These are phyloP conservation scores for Pichia sp. DNA, from an alignment of 1,139 yeast genomes.

Conservation along the genomic window DNA sequence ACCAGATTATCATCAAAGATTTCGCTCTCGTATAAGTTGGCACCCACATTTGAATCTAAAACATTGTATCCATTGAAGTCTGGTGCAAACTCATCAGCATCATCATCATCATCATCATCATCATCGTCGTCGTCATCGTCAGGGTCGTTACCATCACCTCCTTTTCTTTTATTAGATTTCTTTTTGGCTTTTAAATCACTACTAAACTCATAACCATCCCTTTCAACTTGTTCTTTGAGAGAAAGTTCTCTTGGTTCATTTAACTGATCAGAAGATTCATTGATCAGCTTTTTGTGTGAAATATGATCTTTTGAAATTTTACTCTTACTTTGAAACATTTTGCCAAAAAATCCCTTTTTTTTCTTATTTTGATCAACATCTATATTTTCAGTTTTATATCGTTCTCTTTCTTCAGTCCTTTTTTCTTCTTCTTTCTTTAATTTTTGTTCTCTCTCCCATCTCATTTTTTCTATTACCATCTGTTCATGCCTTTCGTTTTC, in stretches of 20 bases:
- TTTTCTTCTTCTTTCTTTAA: slow-evolving; percentile 8
- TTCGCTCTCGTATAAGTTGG: background rate
- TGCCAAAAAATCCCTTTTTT: slow-evolving; percentile 13
- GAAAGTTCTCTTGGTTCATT: slow-evolving; percentile 2
- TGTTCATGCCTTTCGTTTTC: slow-evolving; percentile 10
- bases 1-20: background rate
- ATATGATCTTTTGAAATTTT: slow-evolving; percentile 20
- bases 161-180: background rate
- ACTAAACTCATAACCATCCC: slow-evolving; percentile 9
- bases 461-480: slow-evolving; percentile 4
- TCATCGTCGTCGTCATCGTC: background rate
- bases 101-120: slow-evolving; percentile 1
- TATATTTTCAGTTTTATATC: slow-evolving; percentile 7
- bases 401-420: slow-evolving; percentile 12
- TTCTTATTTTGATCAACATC: background rate
- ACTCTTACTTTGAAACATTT: slow-evolving; percentile 17
- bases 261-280: background rate
- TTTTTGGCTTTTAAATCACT: background rate
- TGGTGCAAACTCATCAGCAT: slow-evolving; percentile 1
- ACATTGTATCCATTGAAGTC: slow-evolving; percentile 6
- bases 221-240: slow-evolving; percentile 11
- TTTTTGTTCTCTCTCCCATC: slow-evolving; percentile 14
- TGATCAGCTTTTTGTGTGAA: slow-evolving; percentile 7
- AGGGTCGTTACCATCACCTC: background rate
- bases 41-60: background rate